These are phyloP conservation scores for Gautieria morchelliformis DNA, from an alignment of 768 basidiomycete species.

Conservation along the genomic window DNA sequence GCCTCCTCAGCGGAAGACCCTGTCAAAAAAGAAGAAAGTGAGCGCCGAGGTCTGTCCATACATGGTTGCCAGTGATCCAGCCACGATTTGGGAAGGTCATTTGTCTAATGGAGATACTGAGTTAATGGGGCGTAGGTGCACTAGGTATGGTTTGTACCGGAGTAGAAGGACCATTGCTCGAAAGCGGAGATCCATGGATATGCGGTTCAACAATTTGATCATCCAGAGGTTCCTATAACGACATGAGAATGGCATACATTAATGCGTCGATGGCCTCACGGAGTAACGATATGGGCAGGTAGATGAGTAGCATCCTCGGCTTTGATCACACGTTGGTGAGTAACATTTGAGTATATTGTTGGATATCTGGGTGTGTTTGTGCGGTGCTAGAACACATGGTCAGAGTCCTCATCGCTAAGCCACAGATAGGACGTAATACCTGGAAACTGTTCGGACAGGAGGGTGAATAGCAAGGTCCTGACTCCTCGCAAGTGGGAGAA, in stretches of 20 bases:
- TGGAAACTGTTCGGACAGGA: constrained; percentile 43
- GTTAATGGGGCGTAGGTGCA: background rate
- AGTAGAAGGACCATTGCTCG: background rate
- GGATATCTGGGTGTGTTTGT: background rate
- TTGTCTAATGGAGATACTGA: background rate
- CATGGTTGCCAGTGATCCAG: background rate
- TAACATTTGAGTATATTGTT: background rate
- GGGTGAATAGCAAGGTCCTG: constrained; percentile 71
- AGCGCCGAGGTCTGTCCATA: background rate
- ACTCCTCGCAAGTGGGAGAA: constrained; percentile 76
- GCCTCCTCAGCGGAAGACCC: background rate
- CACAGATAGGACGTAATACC: background rate
- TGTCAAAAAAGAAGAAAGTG: background rate
- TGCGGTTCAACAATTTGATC: background rate
- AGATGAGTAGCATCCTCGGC: constrained; percentile 5
- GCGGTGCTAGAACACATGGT: background rate
- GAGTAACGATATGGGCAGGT: constrained; percentile 2
- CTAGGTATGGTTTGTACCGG: background rate
- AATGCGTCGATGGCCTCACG: background rate
- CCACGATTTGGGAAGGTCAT: background rate
- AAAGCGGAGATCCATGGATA: background rate
- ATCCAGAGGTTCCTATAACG: background rate
- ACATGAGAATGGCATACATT: background rate
- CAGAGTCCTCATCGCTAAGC: background rate
- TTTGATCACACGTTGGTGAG: background rate